phyloP scores from a whole-genome alignment of 345 rosid species.

The Garcia nutans region DNA sequence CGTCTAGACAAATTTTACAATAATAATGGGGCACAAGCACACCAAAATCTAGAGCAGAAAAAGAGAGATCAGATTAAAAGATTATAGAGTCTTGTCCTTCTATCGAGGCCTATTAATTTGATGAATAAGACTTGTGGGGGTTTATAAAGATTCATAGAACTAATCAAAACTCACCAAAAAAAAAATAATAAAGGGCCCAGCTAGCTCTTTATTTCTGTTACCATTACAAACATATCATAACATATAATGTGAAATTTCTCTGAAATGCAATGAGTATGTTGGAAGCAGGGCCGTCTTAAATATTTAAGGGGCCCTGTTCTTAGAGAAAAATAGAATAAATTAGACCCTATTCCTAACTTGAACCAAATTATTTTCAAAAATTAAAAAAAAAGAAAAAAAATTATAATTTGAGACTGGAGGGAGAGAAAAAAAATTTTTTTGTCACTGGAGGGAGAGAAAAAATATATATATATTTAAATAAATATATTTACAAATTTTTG shows the following conservation, averaged over 20 bases:
- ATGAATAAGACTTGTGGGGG: not conserved
- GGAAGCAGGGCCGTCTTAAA: too few species aligned
- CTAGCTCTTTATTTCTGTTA: not conserved
- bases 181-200: not conserved
- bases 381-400: too few species aligned
- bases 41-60: conserved; percentile 3
- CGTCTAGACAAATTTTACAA: conserved; percentile 20
- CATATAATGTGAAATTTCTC: conserved; percentile 4
- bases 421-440: too few species aligned
- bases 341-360: too few species aligned
- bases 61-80: conserved; percentile 1
- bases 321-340: too few species aligned
- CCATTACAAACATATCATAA: not conserved
- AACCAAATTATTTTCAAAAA: too few species aligned
- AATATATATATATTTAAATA: too few species aligned
- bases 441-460: too few species aligned
- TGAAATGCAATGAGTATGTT: conserved; percentile 3
- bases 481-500: too few species aligned
- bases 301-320: too few species aligned
- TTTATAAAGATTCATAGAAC: not conserved
- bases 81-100: conserved; percentile 2
- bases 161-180: not conserved
- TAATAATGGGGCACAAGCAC: conserved; percentile 6
- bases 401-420: too few species aligned
- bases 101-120: not conserved